Conservation (phyloP, 2,329 filamentous ascomycete species). For the Penicillium digitatum region DNA sequence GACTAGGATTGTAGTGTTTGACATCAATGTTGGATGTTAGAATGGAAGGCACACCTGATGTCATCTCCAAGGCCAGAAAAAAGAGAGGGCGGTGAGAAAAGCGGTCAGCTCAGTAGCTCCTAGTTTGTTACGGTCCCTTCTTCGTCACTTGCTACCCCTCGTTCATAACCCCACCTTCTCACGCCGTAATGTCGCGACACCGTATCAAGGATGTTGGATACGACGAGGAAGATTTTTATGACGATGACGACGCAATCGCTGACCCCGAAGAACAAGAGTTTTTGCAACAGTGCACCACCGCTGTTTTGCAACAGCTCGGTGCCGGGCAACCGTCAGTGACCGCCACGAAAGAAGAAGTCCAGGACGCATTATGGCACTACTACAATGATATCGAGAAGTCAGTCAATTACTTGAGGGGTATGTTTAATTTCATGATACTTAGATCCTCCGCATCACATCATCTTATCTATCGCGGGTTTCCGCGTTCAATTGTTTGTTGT, state of each 20-base stretch:
- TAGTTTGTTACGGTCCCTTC: background rate
- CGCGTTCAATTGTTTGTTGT: background rate
- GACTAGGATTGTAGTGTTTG: too few relatives aligned
- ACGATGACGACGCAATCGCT: conserved; percentile 40
- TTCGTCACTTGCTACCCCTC: background rate
- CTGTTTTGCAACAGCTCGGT: conserved; percentile 65
- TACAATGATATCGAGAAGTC: conserved; percentile 90
- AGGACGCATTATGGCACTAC: conserved; percentile 91
- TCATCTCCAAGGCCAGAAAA: too few relatives aligned
- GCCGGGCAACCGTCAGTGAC: conserved; percentile 55
- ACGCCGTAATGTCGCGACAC: conserved; percentile 42
- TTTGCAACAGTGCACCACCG: conserved; percentile 62
- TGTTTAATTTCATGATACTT: conserved; percentile 16
- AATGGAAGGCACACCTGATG: too few relatives aligned
- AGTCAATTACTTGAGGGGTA: conserved; percentile 72
- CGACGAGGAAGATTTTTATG: conserved; percentile 41
- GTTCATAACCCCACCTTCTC: conserved; percentile 3
- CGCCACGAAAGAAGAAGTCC: conserved; percentile 67
- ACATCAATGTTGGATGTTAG: too few relatives aligned
- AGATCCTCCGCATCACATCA: background rate
- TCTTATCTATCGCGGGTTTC: background rate
- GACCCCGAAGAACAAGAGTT: conserved; percentile 49
- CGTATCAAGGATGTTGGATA: conserved; percentile 45
- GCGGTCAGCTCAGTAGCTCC: background rate
- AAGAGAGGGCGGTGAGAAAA: background rate